Conservation (phyloP, 495 filamentous ascomycete species). For the Neurospora sublineolata region DNA sequence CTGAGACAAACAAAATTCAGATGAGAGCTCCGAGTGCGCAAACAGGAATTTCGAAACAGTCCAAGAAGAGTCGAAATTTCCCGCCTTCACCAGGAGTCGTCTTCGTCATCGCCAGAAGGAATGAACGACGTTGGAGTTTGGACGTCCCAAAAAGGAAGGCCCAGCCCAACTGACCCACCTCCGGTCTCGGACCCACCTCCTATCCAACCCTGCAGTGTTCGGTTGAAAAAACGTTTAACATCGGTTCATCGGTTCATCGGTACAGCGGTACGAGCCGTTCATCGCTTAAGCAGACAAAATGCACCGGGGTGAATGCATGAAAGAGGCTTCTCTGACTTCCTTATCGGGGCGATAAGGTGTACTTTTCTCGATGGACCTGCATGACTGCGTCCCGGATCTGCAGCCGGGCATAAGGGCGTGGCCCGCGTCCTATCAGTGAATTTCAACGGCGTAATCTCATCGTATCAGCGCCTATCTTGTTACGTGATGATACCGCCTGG, state of each 20-base stretch:
- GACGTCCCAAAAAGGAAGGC: neutral
- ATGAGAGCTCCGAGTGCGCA: neutral
- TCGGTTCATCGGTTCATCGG: neutral
- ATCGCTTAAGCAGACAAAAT: neutral
- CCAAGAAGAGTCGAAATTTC: neutral
- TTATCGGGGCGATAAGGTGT: neutral
- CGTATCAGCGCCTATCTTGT: neutral
- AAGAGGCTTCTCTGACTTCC: neutral
- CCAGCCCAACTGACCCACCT: neutral
- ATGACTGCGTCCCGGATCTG: neutral
- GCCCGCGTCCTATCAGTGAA: neutral
- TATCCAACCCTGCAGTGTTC: neutral
- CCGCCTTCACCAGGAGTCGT: neutral
- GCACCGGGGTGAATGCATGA: neutral
- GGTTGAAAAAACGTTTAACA: neutral
- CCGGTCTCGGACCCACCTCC: neutral
- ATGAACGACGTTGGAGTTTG: neutral
- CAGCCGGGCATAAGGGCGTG: neutral
- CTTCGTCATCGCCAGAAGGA: neutral
- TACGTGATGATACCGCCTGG: neutral
- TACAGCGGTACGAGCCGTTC: neutral
- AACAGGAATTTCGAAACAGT: neutral
- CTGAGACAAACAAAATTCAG: neutral
- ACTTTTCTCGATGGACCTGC: neutral
- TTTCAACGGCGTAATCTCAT: neutral